A percentile compares a stretch with the other conserved stretches of the same genome.
phyloP scores from a whole-genome alignment of 192 early-diverging fungal genomes.

The Entrophospora sp. region DNA sequence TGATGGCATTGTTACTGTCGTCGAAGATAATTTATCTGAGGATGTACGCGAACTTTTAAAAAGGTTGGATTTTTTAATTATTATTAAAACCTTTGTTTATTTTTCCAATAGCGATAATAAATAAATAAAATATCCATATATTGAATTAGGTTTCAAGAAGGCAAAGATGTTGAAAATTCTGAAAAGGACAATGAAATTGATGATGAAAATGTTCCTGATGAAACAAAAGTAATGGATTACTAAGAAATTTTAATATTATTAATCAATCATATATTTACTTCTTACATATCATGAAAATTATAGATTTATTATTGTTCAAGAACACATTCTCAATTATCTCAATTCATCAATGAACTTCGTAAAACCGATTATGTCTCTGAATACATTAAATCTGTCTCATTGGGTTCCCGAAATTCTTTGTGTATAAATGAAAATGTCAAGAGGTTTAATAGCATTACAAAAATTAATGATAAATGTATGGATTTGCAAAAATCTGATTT shows the following conservation, averaged over 20 bases:
- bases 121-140: neutral
- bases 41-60: constrained; percentile 47
- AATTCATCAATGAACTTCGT: constrained; percentile 77
- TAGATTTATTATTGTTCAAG: constrained; percentile 63
- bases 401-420: constrained; percentile 75
- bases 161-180: neutral
- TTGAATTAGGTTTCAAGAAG: neutral
- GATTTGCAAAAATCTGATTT: constrained; percentile 67
- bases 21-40: constrained; percentile 40
- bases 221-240: constrained; percentile 35
- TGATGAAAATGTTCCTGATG: constrained; percentile 26
- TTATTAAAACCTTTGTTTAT: neutral
- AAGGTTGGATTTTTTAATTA: constrained; percentile 25
- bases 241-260: neutral
- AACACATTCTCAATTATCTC: constrained; percentile 87
- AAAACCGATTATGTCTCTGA: constrained; percentile 61
- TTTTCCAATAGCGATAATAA: too few species aligned
- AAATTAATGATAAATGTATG: constrained; percentile 76
- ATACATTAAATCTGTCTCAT: constrained; percentile 48
- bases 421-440: constrained; percentile 72
- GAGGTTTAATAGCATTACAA: constrained; percentile 33
- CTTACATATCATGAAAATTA: too few species aligned
- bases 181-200: neutral
- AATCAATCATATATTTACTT: too few species aligned
- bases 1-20: constrained; percentile 4